Evolutionary conservation across 2,329 filamentous ascomycete species (phyloP).

Genomic region (Aspergillus ustus): DNA sequence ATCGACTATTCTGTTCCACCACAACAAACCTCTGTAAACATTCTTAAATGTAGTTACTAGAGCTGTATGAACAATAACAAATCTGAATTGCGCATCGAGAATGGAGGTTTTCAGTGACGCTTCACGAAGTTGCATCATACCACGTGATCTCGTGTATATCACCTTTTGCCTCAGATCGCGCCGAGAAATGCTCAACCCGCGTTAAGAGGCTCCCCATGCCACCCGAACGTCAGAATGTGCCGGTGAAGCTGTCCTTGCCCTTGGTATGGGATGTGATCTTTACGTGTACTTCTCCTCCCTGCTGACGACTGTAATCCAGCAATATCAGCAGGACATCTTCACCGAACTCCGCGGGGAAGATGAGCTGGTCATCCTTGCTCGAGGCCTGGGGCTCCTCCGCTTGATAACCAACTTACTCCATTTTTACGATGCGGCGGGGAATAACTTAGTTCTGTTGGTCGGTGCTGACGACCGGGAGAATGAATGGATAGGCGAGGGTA

Average conservation of each 20-base stretch:
- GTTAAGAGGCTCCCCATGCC: conserved; percentile 46
- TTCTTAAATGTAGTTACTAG: neutral
- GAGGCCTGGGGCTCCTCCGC: conserved; percentile 87
- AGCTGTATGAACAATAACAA: neutral
- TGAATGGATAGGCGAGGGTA: conserved; percentile 88
- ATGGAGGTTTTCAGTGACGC: neutral
- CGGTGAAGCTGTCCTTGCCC: conserved; percentile 68
- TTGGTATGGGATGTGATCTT: conserved; percentile 49
- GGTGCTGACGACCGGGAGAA: conserved; percentile 93
- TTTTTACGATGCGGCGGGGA: conserved; percentile 93
- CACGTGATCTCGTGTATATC: conserved; percentile 28
- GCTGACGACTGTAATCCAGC: conserved; percentile 43
- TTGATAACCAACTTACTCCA: conserved; percentile 95
- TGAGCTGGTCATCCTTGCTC: conserved; percentile 89
- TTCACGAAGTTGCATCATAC: conserved; percentile 25
- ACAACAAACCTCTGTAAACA: no score
- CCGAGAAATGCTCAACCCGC: conserved; percentile 15
- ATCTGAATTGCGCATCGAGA: neutral
- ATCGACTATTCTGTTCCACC: no score
- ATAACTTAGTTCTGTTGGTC: conserved; percentile 86
- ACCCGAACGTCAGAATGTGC: conserved; percentile 47
- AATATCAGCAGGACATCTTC: conserved; percentile 96
- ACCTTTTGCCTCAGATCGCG: conserved; percentile 22
- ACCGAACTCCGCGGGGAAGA: conserved; percentile 87
- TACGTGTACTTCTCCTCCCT: neutral